phyloP scores from a whole-genome alignment of 2,329 filamentous ascomycete species.

The Clathrospora elynae region DNA sequence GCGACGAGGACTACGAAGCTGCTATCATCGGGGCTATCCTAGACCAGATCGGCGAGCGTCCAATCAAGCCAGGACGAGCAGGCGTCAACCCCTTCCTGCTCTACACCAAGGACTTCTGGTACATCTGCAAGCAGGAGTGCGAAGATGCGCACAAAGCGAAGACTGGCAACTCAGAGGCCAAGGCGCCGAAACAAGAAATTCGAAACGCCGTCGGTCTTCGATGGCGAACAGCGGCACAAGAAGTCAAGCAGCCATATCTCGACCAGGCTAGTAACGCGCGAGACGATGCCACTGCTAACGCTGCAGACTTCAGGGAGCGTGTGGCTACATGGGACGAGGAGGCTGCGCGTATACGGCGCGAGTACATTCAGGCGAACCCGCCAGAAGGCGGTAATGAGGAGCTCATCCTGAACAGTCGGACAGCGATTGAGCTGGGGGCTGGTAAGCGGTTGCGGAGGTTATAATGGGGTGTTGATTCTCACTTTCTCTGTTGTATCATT shows the following conservation, averaged over 20 bases:
- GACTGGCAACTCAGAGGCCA: conserved; percentile 70
- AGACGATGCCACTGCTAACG: conserved; percentile 62
- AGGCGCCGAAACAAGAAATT: conserved; percentile 72
- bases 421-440: conserved; percentile 46
- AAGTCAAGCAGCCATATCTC: conserved; percentile 76
- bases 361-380: conserved; percentile 49
- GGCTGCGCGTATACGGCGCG: conserved; percentile 56
- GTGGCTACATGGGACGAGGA: conserved; percentile 73
- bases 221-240: conserved; percentile 79
- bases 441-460: conserved; percentile 43
- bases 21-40: conserved; percentile 63
- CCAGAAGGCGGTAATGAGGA: conserved; percentile 39
- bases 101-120: conserved; percentile 79
- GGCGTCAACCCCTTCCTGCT: conserved; percentile 86
- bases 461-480: conserved; percentile 13
- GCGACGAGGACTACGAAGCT: conserved; percentile 59
- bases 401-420: conserved; percentile 41
- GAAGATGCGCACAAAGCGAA: conserved; percentile 68
- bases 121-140: conserved; percentile 66
- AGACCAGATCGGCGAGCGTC: conserved; percentile 72
- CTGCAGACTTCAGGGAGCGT: conserved; percentile 65
- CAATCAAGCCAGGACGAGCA: conserved; percentile 71
- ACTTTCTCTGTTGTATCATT: conserved; percentile 26
- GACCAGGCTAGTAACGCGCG: conserved; percentile 75
- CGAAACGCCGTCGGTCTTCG: conserved; percentile 84